phyloP scores from a whole-genome alignment of 1,284 basidiomycete species.

The Schizopora paradoxa region DNA sequence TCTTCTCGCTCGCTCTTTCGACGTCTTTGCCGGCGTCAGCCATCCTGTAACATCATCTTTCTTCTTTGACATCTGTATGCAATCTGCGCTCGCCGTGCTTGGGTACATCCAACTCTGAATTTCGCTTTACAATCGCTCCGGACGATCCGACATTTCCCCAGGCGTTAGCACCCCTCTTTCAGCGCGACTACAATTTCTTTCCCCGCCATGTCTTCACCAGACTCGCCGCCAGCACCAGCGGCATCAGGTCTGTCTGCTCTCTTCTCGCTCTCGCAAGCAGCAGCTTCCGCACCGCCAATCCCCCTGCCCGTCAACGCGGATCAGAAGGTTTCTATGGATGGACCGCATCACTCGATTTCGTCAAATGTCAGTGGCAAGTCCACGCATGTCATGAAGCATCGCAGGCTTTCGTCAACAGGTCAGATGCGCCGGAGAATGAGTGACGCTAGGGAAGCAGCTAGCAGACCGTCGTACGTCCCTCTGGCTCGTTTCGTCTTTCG shows the following conservation, averaged over 20 bases:
- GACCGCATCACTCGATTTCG: slow-evolving; percentile 10
- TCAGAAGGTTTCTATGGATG: background rate
- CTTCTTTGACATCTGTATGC: background rate
- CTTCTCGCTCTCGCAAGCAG: slow-evolving; percentile 17
- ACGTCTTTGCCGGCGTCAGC: background rate
- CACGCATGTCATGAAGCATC: slow-evolving; percentile 39
- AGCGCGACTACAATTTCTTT: background rate
- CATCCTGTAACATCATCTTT: background rate
- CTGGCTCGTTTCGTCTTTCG: slow-evolving; percentile 3
- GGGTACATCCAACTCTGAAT: slow-evolving; percentile 2
- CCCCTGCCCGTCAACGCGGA: slow-evolving; percentile 2
- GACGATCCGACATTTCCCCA: slow-evolving; percentile 1
- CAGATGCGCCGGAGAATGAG: slow-evolving; percentile 63
- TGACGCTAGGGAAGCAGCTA: slow-evolving; percentile 70
- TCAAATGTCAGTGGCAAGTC: slow-evolving; percentile 11
- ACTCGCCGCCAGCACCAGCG: slow-evolving; percentile 3
- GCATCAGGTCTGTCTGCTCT: slow-evolving; percentile 16
- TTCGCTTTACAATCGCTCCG: slow-evolving; percentile 1
- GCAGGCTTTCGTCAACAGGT: slow-evolving; percentile 62
- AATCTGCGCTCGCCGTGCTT: too few relatives aligned
- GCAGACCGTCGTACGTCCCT: slow-evolving; percentile 59
- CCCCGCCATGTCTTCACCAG: slow-evolving; percentile 1
- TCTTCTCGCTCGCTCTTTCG: slow-evolving; percentile 1
- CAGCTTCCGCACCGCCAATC: slow-evolving; percentile 16
- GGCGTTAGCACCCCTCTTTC: background rate